Conservation (phyloP, 768 basidiomycete species). For the Mycena floridula region DNA sequence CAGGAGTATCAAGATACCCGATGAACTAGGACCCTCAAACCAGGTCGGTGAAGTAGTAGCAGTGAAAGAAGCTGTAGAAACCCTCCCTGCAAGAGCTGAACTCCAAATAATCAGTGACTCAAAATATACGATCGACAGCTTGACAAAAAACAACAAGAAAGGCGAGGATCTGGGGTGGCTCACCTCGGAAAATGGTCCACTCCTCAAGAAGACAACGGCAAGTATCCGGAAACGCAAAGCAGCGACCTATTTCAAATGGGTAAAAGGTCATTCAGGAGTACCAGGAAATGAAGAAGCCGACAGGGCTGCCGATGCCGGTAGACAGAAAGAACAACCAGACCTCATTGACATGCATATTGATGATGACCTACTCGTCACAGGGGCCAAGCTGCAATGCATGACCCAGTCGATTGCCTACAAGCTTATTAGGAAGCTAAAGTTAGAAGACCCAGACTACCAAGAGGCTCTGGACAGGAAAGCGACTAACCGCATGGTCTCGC, state of each 20-base stretch:
- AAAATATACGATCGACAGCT: conserved; percentile 5
- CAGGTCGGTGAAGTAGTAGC: conserved; percentile 9
- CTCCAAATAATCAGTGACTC: conserved; percentile 7
- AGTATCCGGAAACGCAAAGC: no score
- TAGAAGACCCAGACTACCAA: background rate
- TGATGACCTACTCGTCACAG: background rate
- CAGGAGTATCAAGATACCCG: conserved; percentile 2
- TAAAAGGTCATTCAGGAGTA: background rate
- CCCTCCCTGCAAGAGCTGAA: background rate
- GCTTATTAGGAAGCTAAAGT: conserved; percentile 5
- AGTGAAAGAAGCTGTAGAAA: conserved; percentile 1
- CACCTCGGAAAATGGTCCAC: background rate
- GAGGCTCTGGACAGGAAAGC: background rate
- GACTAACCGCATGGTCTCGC: conserved; percentile 5
- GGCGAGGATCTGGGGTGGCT: conserved; percentile 4
- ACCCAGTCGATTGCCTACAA: conserved; percentile 13
- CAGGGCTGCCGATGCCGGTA: background rate
- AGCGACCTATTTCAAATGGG: no score
- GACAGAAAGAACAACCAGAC: background rate
- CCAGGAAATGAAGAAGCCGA: background rate
- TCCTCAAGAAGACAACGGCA: background rate
- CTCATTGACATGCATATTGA: background rate
- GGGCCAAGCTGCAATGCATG: background rate
- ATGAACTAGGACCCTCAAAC: conserved; percentile 4
- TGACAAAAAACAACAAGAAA: conserved; percentile 2